Percentiles rank a stretch among this genome's conserved stretches.
Evolutionary conservation across 2,329 filamentous ascomycete genomes (phyloP).

Genomic region (Purpureocillium lavendulum): DNA sequence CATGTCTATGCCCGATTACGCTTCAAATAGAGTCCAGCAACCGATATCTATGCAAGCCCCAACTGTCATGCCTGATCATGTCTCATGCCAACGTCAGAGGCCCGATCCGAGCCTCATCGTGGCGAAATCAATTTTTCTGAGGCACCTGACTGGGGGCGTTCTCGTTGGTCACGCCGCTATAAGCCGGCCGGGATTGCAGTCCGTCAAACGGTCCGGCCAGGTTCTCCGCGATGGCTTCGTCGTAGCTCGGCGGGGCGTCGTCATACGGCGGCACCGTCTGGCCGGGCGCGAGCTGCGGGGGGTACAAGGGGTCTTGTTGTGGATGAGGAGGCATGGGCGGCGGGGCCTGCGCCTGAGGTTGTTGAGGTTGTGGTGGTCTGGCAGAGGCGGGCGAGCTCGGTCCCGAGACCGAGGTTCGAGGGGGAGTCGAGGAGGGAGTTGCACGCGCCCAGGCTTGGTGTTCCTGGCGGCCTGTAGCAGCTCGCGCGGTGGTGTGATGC

Average conservation of each 20-base stretch:
- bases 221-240: slow-evolving; percentile 79
- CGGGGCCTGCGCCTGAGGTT: slow-evolving; percentile 10
- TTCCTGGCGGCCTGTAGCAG: slow-evolving; percentile 54
- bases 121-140: slow-evolving; percentile 25
- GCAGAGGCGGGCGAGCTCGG: slow-evolving; percentile 6
- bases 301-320: slow-evolving; percentile 44
- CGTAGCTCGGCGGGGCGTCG: slow-evolving; percentile 89
- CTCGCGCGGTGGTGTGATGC: slow-evolving; percentile 71
- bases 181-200: slow-evolving; percentile 52
- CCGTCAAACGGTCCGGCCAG: slow-evolving; percentile 61
- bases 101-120: slow-evolving; percentile 2
- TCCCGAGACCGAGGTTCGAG: slow-evolving; percentile 19
- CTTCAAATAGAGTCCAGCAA: too few relatives aligned
- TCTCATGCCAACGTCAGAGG: slow-evolving; percentile 7
- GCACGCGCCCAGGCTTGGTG: slow-evolving; percentile 29
- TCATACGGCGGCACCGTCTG: slow-evolving; percentile 43
- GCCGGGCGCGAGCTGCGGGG: slow-evolving; percentile 42
- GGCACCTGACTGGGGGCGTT: slow-evolving; percentile 46
- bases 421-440: slow-evolving; percentile 26
- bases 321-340: slow-evolving; percentile 18
- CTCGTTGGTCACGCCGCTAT: slow-evolving; percentile 55
- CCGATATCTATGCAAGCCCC: too few relatives aligned
- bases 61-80: background rate
- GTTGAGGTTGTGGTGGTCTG: slow-evolving; percentile 6
- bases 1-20: too few relatives aligned